Base-by-base conservation (phyloP, 345 rosid species). In the Salix arbutifolia region DNA sequence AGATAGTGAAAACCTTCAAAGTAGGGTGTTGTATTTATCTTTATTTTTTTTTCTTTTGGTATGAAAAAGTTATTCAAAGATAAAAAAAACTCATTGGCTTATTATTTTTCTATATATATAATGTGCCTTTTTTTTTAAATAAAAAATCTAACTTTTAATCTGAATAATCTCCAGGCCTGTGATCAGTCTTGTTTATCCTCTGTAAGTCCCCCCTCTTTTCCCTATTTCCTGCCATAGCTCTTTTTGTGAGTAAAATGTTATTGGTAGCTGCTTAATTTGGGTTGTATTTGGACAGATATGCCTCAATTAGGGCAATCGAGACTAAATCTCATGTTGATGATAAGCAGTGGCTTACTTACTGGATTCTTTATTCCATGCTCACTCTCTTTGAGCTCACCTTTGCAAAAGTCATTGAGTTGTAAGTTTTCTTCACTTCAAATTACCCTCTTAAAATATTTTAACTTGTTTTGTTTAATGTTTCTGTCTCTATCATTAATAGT, bases 331-430 rank as follows among this genome's bases (percentile, higher is more conserved):
- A 82, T 9, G 83, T 83, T 31, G 99, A 93, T 84, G 99, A 96
- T 81, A 86, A 88, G 78, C 98, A 96, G 67, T 93, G 98, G 99
- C 92, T 96, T 53, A 90, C 98, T 42, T 96, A 96, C 75, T 93
- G 98, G 97, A 92, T 96, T 68, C 93, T 96, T 44, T 94, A 96
- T 77, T 96, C 97, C 13, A 82, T 94, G 87, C 87, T 90, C 73
- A 85, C 99, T 6, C 93, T 96, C 79, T 79, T 92, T 37, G 99
- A 96, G 87, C 98, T 93, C 79, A 95, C 99, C 12, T 95, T 95
- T 76, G 88, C 89, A 40, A 94, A 88, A 88, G 84, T 91, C 77
- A 91, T 96, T 38, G 98, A 96, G 62, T 96, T 97, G 98, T 96
- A 83, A 81, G 72, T 67, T 66, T 67, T 19, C 35, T 58, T 58